Percentiles rank a stretch among this genome's conserved stretches.
Conservation (phyloP, 2,329 filamentous ascomycete species). For the Paecilomyces variotii region DNA sequence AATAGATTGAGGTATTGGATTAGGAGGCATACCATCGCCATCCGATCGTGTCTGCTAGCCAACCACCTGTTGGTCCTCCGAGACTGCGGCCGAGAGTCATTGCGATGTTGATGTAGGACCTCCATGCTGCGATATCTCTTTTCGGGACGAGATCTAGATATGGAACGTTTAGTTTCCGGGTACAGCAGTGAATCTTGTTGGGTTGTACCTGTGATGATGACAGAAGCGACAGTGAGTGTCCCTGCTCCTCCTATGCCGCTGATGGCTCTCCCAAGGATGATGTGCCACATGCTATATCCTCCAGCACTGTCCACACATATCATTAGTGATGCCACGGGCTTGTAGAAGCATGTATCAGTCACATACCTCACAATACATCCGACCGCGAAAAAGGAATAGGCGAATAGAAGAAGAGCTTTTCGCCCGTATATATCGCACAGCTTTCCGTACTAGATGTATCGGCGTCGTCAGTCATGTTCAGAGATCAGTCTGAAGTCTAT, state of each 20-base stretch:
- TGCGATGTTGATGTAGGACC: conserved; percentile 46
- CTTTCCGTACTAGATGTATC: conserved; percentile 40
- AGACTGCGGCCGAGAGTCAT: conserved; percentile 43
- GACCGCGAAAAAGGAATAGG: conserved; percentile 45
- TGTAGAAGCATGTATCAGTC: not conserved
- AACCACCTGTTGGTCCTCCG: conserved; percentile 52
- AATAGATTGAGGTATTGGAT: not conserved
- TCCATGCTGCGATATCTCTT: conserved; percentile 40
- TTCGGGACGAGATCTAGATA: conserved; percentile 40
- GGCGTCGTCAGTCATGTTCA: conserved; percentile 4
- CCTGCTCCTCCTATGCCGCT: conserved; percentile 40
- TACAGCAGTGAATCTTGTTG: not conserved
- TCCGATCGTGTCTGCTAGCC: conserved; percentile 53
- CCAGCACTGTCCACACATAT: conserved; percentile 22
- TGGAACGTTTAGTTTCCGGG: not conserved
- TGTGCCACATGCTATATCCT: conserved; percentile 27
- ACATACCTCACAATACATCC: conserved; percentile 34
- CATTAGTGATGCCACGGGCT: not conserved
- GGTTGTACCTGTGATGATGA: conserved; percentile 37
- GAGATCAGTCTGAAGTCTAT: not conserved
- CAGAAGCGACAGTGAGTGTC: conserved; percentile 36
- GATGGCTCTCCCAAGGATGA: conserved; percentile 34
- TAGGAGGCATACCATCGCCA: conserved; percentile 51
- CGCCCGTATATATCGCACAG: conserved; percentile 52
- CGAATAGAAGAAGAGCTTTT: conserved; percentile 41